Conservation (phyloP, 1,284 basidiomycete genomes). For the Rhodotorula sp. region DNA sequence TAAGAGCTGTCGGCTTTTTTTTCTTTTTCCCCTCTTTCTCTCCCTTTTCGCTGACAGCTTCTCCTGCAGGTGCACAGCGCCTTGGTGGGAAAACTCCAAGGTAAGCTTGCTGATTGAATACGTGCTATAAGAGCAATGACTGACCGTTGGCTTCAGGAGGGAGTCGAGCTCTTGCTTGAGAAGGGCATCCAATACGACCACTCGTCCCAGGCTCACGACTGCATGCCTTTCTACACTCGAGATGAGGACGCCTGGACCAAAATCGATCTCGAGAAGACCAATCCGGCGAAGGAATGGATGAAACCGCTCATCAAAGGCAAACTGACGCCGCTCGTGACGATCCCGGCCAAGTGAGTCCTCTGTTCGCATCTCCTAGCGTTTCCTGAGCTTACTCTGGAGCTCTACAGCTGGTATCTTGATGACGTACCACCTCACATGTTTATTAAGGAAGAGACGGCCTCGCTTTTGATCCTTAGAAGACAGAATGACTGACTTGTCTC, state of each 20-base stretch:
- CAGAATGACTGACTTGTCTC: too few relatives aligned
- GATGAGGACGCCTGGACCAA: slow-evolving; percentile 66
- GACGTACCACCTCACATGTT: slow-evolving; percentile 69
- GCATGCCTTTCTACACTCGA: slow-evolving; percentile 47
- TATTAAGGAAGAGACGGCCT: slow-evolving; percentile 55
- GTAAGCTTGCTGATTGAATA: too few relatives aligned
- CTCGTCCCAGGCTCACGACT: slow-evolving; percentile 59
- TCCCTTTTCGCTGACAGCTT: too few relatives aligned
- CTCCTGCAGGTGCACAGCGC: slow-evolving; percentile 58
- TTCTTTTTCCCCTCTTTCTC: too few relatives aligned
- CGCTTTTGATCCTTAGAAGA: too few relatives aligned
- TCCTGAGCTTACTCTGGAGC: not conserved
- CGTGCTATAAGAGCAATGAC: too few relatives aligned
- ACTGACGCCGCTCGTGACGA: slow-evolving; percentile 61
- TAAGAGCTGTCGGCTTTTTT: not conserved
- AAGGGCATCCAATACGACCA: slow-evolving; percentile 76
- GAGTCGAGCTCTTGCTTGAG: slow-evolving; percentile 65
- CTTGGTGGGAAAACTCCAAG: slow-evolving; percentile 67
- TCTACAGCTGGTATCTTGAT: slow-evolving; percentile 17
- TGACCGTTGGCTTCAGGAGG: slow-evolving; percentile 51
- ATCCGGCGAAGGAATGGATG: slow-evolving; percentile 68
- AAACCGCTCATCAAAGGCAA: slow-evolving; percentile 66
- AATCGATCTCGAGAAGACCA: slow-evolving; percentile 60
- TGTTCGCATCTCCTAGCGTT: not conserved
- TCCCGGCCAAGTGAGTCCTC: slow-evolving; percentile 57